phyloP scores from a whole-genome alignment of 2,329 filamentous ascomycete species.

The Chaetomium sp. region DNA sequence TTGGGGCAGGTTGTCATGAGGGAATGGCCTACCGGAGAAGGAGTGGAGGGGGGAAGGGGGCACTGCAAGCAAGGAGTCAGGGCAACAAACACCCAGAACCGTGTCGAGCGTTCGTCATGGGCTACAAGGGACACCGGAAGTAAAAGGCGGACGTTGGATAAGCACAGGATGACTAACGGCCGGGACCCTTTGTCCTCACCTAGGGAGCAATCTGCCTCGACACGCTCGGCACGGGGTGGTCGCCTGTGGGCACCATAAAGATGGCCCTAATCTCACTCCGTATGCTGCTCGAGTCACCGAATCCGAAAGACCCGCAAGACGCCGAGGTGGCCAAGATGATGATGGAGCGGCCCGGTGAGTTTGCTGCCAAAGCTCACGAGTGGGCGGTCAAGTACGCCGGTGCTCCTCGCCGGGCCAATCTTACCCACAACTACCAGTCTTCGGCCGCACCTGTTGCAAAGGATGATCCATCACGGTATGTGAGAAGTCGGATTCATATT shows the following conservation, averaged over 20 bases:
- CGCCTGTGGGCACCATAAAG: constrained; percentile 93
- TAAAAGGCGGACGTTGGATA: no score
- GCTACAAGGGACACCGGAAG: no score
- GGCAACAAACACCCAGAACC: no score
- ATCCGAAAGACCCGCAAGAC: constrained; percentile 95
- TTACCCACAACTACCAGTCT: constrained; percentile 32
- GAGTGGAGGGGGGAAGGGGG: no score
- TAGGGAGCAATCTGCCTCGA: constrained; percentile 96
- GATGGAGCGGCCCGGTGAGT: constrained; percentile 68
- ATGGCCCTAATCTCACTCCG: constrained; percentile 89
- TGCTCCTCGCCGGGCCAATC: constrained; percentile 50
- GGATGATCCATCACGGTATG: constrained; percentile 18
- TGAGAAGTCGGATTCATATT: no score
- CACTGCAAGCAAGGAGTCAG: no score
- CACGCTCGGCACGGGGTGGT: constrained; percentile 84
- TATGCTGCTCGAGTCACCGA: constrained; percentile 84
- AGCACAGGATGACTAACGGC: neutral
- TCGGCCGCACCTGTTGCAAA: constrained; percentile 41
- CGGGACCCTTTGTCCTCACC: constrained; percentile 31
- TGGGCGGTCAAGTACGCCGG: constrained; percentile 83
- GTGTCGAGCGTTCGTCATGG: no score
- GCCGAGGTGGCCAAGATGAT: constrained; percentile 92
- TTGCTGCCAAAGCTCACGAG: constrained; percentile 75
- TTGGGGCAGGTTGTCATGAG: neutral
- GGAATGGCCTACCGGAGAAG: neutral